Base-by-base conservation (phyloP, 2,329 filamentous ascomycete species). In the Alternaria longipes region DNA sequence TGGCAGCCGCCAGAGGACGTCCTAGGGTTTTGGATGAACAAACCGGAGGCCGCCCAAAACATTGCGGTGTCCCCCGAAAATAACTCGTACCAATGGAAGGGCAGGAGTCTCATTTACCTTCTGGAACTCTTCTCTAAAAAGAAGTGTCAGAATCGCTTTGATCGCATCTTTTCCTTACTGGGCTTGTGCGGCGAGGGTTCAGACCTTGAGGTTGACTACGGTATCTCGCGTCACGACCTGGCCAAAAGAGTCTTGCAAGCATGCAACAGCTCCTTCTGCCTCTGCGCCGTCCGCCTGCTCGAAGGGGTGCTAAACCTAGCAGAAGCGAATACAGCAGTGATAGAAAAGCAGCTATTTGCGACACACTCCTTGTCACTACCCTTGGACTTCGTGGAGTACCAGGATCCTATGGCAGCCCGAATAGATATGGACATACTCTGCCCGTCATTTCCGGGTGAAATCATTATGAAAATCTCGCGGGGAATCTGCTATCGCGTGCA, bases 211-310 rank as follows among this genome's bases (percentile, higher is more conserved):
- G 34, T 38, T 2, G 34, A 38, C 34, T 38, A 38, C 5, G 34
- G 4, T 1, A 18, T 38, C 16, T 38, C 34, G 34, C 2, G n/a
- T 8, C 3, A n/a, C 1, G 16, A 38, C 3, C 16, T 38, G 7
- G 16, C 16, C 16, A 38, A n/a, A 1, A 6, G 34, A 4, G 7
- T 38, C 6, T n/a, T 38, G 34, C 5, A 38, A 38, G 16, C 16
- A 38, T 38, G 34, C 7, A 38, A 16, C 7, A 18, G 6, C 34
- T n/a, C 5, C 6, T 38, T 38, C 34, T 38, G 34, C 34, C 34
- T 38, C 7, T 38, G 34, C 34, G 14, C 16, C 0, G 5, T 38
- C 6, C 0, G 2, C 2, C 0, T n/a, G 2, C 14, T 38, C 7
- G 6, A n/a, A 14, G 6, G 6, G 34, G 34, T 38, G 34, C 34